A percentile compares a stretch with the other conserved stretches of the same genome.
Conservation (phyloP, 345 rosid genomes). For the Gossypium stocksii region DNA sequence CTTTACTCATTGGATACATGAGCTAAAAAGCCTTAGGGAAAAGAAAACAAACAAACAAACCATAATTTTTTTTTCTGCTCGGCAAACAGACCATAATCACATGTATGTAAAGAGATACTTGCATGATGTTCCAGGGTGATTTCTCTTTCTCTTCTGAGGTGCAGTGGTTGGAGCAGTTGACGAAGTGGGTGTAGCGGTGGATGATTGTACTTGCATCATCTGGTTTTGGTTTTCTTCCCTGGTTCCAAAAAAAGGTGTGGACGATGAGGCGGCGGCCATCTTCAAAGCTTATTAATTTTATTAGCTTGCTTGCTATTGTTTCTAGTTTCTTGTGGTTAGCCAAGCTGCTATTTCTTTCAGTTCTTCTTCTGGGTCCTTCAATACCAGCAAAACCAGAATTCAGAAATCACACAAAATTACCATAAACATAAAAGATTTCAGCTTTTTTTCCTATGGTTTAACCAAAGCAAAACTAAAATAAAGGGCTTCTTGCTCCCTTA, state of each 20-base stretch:
- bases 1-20: slow-evolving; percentile 5
- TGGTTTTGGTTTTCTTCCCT: slow-evolving; percentile 35
- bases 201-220: slow-evolving; percentile 37
- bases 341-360: background rate
- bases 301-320: background rate
- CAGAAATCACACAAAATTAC: slow-evolving; percentile 6
- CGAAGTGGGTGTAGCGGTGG: slow-evolving; percentile 28
- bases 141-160: slow-evolving; percentile 64
- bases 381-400: slow-evolving; percentile 11
- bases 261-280: slow-evolving; percentile 44
- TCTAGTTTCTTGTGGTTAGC: background rate
- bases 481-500: background rate
- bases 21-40: background rate
- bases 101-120: slow-evolving; percentile 38
- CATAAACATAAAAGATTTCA: background rate
- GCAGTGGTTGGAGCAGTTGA: slow-evolving; percentile 39
- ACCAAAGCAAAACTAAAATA: background rate
- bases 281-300: slow-evolving; percentile 10
- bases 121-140: slow-evolving; percentile 81
- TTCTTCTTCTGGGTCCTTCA: background rate
- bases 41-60: background rate
- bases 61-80: too few relatives aligned
- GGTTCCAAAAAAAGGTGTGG: slow-evolving; percentile 23
- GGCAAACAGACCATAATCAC: too few relatives aligned
- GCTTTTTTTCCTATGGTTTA: background rate